phyloP scores from a whole-genome alignment of 805 yeast genomes.

The Alloascoidea africana region DNA sequence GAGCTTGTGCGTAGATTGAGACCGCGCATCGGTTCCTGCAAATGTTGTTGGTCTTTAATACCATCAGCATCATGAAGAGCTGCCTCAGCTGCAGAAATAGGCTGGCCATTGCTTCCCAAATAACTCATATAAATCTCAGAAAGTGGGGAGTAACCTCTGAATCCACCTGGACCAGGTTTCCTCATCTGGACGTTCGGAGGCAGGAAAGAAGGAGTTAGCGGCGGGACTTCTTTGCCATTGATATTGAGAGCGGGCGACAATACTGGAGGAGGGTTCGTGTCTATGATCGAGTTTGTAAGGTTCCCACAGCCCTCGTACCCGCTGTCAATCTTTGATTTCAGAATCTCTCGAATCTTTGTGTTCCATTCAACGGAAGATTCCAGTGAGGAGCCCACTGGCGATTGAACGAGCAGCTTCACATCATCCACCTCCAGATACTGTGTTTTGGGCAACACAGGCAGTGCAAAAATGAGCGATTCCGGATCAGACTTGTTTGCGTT shows the following conservation, averaged over 20 bases:
- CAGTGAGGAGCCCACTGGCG: not conserved
- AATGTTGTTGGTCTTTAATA: not conserved
- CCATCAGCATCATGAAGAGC: not conserved
- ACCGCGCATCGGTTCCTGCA: constrained; percentile 1
- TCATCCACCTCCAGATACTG: constrained; percentile 43
- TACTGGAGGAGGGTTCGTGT: not conserved
- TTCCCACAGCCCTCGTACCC: constrained; percentile 4
- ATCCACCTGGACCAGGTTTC: not conserved
- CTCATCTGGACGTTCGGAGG: not conserved
- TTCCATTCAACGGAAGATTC: constrained; percentile 2
- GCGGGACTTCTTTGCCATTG: not conserved
- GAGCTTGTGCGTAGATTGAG: not conserved
- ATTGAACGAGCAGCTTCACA: not conserved
- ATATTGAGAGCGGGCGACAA: not conserved
- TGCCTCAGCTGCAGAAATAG: not conserved
- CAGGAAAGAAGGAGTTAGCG: not conserved
- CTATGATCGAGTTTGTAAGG: not conserved
- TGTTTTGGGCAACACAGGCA: constrained; percentile 52
- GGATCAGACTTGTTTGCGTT: constrained; percentile 39
- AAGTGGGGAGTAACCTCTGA: constrained; percentile 1
- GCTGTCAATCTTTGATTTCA: not conserved
- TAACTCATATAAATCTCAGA: constrained; percentile 1
- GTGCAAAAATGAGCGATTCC: constrained; percentile 42
- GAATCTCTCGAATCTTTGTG: not conserved
- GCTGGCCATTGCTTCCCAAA: not conserved